A percentile compares a stretch with the other conserved stretches of the same genome.
phyloP scores from a whole-genome alignment of 164 flowering plant genomes.

The Umbellularia californica region DNA sequence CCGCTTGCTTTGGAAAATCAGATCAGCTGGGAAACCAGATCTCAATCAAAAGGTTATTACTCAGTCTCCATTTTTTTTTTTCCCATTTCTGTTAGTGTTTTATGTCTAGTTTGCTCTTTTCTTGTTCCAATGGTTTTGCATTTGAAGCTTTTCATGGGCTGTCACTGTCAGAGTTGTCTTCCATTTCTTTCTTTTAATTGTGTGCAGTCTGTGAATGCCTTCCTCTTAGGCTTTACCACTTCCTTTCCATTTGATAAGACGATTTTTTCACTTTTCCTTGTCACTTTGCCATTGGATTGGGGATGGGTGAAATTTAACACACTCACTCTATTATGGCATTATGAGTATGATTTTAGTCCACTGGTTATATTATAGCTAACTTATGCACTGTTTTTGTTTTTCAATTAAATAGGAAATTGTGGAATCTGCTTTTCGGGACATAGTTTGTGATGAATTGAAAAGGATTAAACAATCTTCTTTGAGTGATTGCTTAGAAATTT shows the following conservation, averaged over 20 bases:
- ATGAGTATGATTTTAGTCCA: too few relatives aligned
- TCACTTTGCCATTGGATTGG: too few relatives aligned
- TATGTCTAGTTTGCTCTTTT: not conserved
- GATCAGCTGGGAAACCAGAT: constrained; percentile 31
- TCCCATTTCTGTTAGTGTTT: not conserved
- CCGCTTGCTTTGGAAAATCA: constrained; percentile 65
- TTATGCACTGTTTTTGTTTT: not conserved
- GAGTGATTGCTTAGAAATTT: constrained; percentile 5
- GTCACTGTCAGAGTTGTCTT: too few relatives aligned
- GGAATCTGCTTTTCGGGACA: constrained; percentile 50
- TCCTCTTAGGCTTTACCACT: too few relatives aligned
- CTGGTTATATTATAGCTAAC: too few relatives aligned
- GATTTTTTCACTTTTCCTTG: too few relatives aligned
- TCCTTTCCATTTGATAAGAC: too few relatives aligned
- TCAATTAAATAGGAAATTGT: constrained; percentile 43
- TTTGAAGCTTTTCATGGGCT: not conserved
- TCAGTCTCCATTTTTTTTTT: not conserved
- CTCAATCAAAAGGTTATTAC: constrained; percentile 29
- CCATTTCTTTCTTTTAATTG: too few relatives aligned
- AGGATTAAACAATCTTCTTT: constrained; percentile 40
- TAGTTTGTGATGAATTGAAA: constrained; percentile 71
- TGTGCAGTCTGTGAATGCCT: too few relatives aligned
- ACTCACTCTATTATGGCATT: too few relatives aligned
- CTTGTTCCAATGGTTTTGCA: not conserved
- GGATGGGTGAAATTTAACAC: too few relatives aligned